A percentile compares a stretch with the other conserved stretches of the same genome.
Evolutionary conservation across 208 protist species (phyloP).

Genomic region (Leptomonas pyrrhocoris): DNA sequence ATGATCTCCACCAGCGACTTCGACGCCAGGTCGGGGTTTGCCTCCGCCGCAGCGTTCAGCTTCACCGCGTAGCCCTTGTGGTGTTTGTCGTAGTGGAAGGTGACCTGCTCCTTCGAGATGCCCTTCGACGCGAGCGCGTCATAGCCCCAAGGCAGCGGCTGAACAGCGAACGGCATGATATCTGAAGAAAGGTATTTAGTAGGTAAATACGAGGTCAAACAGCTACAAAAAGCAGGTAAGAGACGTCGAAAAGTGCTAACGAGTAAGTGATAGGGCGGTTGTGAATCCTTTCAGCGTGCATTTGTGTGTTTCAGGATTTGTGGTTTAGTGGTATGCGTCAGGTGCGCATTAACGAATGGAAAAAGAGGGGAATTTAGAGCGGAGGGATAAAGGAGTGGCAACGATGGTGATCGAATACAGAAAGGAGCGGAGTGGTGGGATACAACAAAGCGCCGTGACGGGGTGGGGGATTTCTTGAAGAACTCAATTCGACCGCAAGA

Average conservation of each 20-base stretch:
- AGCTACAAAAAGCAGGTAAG: neutral
- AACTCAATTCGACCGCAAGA: too few species aligned
- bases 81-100: conserved; percentile 93
- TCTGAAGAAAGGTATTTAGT: neutral
- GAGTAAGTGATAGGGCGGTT: neutral
- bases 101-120: conserved; percentile 87
- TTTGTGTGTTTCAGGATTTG: too few species aligned
- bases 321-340: too few species aligned
- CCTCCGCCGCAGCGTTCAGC: conserved; percentile 81
- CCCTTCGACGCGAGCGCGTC: conserved; percentile 83
- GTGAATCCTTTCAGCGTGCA: neutral
- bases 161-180: conserved; percentile 70
- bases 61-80: conserved; percentile 92
- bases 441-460: too few species aligned
- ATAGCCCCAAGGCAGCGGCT: conserved; percentile 78
- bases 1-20: conserved; percentile 90
- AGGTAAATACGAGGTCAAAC: too few species aligned
- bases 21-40: conserved; percentile 54
- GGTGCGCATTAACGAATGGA: too few species aligned
- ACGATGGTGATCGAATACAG: too few species aligned
- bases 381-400: too few species aligned
- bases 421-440: too few species aligned
- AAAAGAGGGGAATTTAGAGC: too few species aligned
- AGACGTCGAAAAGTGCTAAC: neutral
- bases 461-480: too few species aligned